Base-by-base conservation (phyloP, 495 filamentous ascomycete species). In the Daldinia bambusicola region DNA sequence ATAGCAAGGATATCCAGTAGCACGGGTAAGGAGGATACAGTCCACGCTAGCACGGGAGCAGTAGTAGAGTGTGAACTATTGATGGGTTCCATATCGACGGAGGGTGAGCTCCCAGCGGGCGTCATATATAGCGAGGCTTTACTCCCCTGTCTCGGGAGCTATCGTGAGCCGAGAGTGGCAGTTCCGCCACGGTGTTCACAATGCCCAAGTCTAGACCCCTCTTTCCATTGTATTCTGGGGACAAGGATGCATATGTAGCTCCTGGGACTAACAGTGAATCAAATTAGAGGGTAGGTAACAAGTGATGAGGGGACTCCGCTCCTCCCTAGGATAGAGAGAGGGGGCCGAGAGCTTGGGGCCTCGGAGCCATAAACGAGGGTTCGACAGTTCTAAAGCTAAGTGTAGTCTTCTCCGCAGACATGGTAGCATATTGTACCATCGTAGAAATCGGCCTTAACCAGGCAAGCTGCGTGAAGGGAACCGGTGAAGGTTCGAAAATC, bases 401-500 rank as follows among this genome's bases (percentile, higher is more conserved):
- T 55, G 60, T 48, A 55, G 43, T 34, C 51, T 55, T 63, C 63
- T 56, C 69, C 69, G 67, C 69, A 55, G 69, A 55, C 38, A 63
- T 40, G 57, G 64, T 67, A 62, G 67, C 69, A 64, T 67, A 50
- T 43, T 43, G 55, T 53, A 48, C 43, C 43, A 48, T 48, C 43
- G 3, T 58, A 57, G 51, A 48, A 41, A 41, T 67, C 38, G 34
- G 53, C n/a, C 55, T 72, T 41, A 50, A 59, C 63, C 51, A 57
- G 63, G 55, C 37, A 67, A 51, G 34, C 59, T 57, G 69, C 55
- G 65, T 61, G 55, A 68, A 55, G 64, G 58, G 58, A 48, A 61
- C 70, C 70, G 70, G 66, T 73, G 70, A 66, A 52, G 43, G 61
- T 61, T 66, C 55, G 57, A 12, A 62, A 72, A 66, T 65, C 40